Base-by-base conservation (phyloP, 257 asterid genomes). In the Solanum chmielewskii region DNA sequence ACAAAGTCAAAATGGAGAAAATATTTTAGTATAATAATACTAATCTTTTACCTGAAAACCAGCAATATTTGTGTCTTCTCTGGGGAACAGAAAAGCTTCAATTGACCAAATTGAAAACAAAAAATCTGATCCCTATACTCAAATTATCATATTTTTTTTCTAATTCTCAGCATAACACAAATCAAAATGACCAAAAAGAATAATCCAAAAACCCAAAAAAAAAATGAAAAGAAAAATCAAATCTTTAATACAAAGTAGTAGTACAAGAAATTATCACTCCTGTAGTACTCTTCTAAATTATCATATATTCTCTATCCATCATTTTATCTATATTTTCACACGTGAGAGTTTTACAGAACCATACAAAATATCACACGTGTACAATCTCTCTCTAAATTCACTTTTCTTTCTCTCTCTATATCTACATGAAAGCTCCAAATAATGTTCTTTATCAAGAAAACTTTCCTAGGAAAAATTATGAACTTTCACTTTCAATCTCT, bases 291-390 rank as follows among this genome's bases (percentile, higher is more conserved):
- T 91, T 92, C 91, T 88, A 90, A 87, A 88, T 89, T 91, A 89
- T 92, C 92, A 90, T 87, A 90, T 80, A 82, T 85, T 90, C 89
- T 89, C 87, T 85, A 85, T 91, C 89, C 92, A 91, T 90, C 92
- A 88, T 89, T 89, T 87, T 91, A 93, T 90, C 90, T 85, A 92
- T 33, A 31, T 31, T 16, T 89, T 92, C 95, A 91, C 98, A 95
- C 98, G 98, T 94, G 97, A 91, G 95, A 91, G 88, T 84, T 88
- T 31, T 86, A 49, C 86, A 85, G 41, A 71, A 74, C 84, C 69
- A 86, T 62, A 80, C 90, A 66, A 45, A 76, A 91, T 71, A 89
- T 25, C 71, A 59, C 81, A 80, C 81, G 56, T 81, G 83, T 83
- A 75, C 73, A 64, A 56, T 89, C 78, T 76, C 89, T 82, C 77